Evolutionary conservation across 805 yeast genomes (phyloP), one percentile per base, ranked within the genome.

Genomic region (Candida lessepsii): DNA sequence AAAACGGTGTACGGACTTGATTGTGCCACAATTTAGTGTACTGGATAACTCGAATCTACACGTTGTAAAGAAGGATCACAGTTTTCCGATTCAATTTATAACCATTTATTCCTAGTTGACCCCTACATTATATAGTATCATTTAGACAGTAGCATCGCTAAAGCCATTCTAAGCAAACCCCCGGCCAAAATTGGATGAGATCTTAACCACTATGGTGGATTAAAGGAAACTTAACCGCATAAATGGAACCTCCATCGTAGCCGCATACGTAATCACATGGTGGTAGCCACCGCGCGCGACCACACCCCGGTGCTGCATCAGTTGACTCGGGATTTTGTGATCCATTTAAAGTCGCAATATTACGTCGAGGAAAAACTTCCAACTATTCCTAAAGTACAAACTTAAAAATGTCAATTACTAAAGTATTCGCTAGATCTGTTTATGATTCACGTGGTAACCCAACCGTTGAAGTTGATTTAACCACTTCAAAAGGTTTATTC

Each of bases 391-490:
- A 14, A 23, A 11, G 4, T 26, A 18, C 29, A 29, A 21, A 32
- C 11, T 39, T 17, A 42, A 65, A 41, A 67, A 87, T 87, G 96
- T 84, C 96, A 58, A 80, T 87, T 62, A 70, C 86, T 56, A 90
- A 91, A 74, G 75, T 90, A 59, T 82, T 77, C 72, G 86, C 98
- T 62, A 90, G 99, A 77, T 85, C 81, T 80, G 96, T 91, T 73
- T 91, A 93, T 84, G 99, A 91, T 78, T 91, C 98, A 61, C 88
- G 99, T 77, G 98, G 98, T 76, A 93, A 91, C 83, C 99, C 99
- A 76, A 91, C 99, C 58, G 99, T 93, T 60, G 98, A 93, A 82
- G 98, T 93, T 57, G 98, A 93, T 65, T 63, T 91, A 61, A 76
- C 84, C 80, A 91, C 99, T 64, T 91, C 78, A 51, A 81, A 86